Evolutionary conservation across 2,329 filamentous ascomycete genomes (phyloP).

Genomic region (Aspergillus proliferans): DNA sequence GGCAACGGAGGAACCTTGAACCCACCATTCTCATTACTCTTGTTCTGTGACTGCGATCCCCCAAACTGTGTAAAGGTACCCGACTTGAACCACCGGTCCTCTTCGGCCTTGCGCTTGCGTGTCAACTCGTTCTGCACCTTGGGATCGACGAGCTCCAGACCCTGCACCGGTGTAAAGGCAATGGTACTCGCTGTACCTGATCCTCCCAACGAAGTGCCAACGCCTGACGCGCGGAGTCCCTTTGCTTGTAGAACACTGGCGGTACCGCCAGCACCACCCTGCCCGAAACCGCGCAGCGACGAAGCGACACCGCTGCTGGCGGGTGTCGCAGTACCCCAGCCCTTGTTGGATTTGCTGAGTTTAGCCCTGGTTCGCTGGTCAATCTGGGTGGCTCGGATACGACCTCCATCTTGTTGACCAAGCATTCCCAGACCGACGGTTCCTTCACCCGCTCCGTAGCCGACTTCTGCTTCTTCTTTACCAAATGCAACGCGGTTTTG

Average conservation of each 20-base stretch:
- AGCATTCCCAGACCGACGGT: constrained; percentile 94
- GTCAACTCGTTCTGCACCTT: constrained; percentile 82
- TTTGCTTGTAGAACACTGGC: constrained; percentile 67
- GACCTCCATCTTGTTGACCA: constrained; percentile 78
- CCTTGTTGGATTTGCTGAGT: constrained; percentile 89
- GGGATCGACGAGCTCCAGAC: constrained; percentile 89
- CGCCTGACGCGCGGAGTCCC: constrained; percentile 73
- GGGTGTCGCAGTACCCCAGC: constrained; percentile 70
- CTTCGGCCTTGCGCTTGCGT: constrained; percentile 86
- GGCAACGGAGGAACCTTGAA: constrained; percentile 82
- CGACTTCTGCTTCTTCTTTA: constrained; percentile 89
- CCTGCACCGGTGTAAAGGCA: constrained; percentile 90
- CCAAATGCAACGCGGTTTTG: constrained; percentile 96
- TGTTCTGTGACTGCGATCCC: neutral
- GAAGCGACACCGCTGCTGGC: constrained; percentile 59
- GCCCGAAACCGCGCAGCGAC: constrained; percentile 72
- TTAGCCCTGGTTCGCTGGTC: constrained; percentile 91
- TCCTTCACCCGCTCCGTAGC: constrained; percentile 78
- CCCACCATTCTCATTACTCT: constrained; percentile 47
- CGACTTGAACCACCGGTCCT: constrained; percentile 93
- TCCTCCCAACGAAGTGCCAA: constrained; percentile 63
- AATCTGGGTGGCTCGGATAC: constrained; percentile 79
- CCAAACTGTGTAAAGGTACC: constrained; percentile 92
- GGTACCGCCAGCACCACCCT: constrained; percentile 55
- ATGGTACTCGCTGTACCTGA: constrained; percentile 77